Conservation (phyloP, 2,329 filamentous ascomycete genomes). For the Ophioceras dolichostomum region DNA sequence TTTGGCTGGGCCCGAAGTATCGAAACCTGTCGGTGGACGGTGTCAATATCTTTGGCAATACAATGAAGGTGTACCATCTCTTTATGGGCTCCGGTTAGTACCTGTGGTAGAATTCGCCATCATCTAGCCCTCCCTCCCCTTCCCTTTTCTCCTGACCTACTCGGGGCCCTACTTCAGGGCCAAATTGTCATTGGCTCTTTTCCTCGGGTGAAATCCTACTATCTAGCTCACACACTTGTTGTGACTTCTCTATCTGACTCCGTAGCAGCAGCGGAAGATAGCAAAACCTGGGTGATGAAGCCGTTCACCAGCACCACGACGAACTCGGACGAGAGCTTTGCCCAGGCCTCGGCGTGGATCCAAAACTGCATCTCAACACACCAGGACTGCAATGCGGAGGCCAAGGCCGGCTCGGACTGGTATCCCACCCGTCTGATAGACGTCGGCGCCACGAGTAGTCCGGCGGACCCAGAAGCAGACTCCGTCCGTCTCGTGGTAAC, state of each 20-base stretch:
- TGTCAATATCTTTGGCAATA: neutral
- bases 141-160: neutral
- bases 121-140: neutral
- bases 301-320: neutral
- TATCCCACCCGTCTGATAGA: neutral
- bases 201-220: neutral
- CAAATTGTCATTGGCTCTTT: neutral
- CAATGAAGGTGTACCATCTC: neutral
- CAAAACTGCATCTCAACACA: neutral
- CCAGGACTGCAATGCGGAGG: neutral
- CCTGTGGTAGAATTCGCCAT: too few relatives aligned
- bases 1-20: too few relatives aligned
- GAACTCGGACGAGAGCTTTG: neutral
- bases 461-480: too few relatives aligned
- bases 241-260: neutral
- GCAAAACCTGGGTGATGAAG: neutral
- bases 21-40: too few relatives aligned
- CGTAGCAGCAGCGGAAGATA: neutral
- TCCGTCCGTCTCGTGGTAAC: neutral
- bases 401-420: neutral
- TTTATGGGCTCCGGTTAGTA: neutral
- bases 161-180: neutral
- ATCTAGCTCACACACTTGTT: neutral
- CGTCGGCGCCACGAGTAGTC: neutral
- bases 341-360: neutral